phyloP scores from a whole-genome alignment of 139 green algal genomes.

The Pseudopediastrum boryanum region DNA sequence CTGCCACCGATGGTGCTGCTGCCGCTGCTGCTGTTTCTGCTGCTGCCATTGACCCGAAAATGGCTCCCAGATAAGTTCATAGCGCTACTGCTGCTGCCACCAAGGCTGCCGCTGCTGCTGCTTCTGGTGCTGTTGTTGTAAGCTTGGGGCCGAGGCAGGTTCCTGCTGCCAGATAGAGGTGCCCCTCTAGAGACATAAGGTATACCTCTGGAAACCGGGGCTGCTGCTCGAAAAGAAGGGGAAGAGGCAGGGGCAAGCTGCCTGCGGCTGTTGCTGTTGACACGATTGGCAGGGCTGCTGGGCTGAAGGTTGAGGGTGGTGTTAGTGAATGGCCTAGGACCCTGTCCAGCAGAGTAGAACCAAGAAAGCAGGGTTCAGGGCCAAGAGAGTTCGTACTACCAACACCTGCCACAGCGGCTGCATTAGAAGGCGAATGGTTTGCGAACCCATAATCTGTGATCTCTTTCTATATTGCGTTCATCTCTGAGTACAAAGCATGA shows the following conservation, averaged over 20 bases:
- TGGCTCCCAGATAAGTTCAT: neutral
- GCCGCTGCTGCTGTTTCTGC: neutral
- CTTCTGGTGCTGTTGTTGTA: neutral
- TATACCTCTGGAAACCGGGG: neutral
- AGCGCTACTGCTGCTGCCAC: neutral
- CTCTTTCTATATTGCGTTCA: too few relatives aligned
- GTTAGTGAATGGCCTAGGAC: too few relatives aligned
- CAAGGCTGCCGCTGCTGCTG: slow-evolving; percentile 8
- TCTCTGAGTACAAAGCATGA: too few relatives aligned
- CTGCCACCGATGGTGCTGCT: neutral
- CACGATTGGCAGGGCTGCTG: neutral
- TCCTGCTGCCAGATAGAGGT: neutral
- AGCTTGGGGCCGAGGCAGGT: neutral
- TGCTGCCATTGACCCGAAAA: neutral
- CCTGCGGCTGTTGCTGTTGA: neutral
- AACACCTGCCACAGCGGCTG: too few relatives aligned
- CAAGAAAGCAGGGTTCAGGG: too few relatives aligned
- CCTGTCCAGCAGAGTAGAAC: too few relatives aligned
- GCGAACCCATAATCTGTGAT: too few relatives aligned
- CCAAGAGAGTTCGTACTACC: too few relatives aligned
- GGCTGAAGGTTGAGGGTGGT: too few relatives aligned
- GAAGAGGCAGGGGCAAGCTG: neutral
- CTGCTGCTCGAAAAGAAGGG: neutral
- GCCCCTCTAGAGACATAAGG: neutral
- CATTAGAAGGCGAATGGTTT: too few relatives aligned